phyloP scores from a whole-genome alignment of 805 yeast genomes.

The Saccharomycopsis olivae region DNA sequence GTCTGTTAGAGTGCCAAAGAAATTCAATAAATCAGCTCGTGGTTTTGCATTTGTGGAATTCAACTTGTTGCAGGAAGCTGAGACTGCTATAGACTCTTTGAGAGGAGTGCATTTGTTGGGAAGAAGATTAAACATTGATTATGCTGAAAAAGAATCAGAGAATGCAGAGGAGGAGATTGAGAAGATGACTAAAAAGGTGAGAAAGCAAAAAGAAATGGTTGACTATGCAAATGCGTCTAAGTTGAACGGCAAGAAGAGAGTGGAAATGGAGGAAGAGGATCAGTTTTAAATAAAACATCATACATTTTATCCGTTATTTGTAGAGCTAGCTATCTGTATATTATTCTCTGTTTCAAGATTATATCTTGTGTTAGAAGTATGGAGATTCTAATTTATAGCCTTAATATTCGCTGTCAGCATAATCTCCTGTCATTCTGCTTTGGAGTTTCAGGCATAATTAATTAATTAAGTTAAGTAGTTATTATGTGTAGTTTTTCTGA shows the following conservation, averaged over 20 bases:
- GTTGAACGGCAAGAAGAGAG: conserved; percentile 62
- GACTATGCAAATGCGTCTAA: conserved; percentile 56
- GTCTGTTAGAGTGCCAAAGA: conserved; percentile 92
- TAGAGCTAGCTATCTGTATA: too few species aligned
- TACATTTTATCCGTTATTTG: too few species aligned
- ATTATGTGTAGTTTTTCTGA: too few species aligned
- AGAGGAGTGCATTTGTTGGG: conserved; percentile 96
- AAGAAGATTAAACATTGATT: conserved; percentile 87
- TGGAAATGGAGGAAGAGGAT: conserved; percentile 43
- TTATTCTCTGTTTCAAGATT: too few species aligned
- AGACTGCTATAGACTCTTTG: conserved; percentile 83
- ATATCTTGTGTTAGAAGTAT: too few species aligned
- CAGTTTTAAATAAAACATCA: too few species aligned
- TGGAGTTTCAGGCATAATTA: too few species aligned
- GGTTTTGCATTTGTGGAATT: conserved; percentile 98
- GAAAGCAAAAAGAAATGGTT: conserved; percentile 68
- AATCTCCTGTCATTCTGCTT: too few species aligned
- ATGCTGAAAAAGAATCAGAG: conserved; percentile 71
- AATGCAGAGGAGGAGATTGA: conserved; percentile 87
- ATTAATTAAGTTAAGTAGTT: too few species aligned
- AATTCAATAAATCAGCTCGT: conserved; percentile 88
- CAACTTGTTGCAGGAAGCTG: conserved; percentile 80
- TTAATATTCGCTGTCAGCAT: too few species aligned
- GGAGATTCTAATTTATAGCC: too few species aligned
- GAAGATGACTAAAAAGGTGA: conserved; percentile 79